A percentile compares a stretch with the other conserved stretches of the same genome.
These are phyloP conservation scores for Sporothrix dimorphospora DNA, from an alignment of 2,329 filamentous ascomycete genomes.

Conservation along the genomic window DNA sequence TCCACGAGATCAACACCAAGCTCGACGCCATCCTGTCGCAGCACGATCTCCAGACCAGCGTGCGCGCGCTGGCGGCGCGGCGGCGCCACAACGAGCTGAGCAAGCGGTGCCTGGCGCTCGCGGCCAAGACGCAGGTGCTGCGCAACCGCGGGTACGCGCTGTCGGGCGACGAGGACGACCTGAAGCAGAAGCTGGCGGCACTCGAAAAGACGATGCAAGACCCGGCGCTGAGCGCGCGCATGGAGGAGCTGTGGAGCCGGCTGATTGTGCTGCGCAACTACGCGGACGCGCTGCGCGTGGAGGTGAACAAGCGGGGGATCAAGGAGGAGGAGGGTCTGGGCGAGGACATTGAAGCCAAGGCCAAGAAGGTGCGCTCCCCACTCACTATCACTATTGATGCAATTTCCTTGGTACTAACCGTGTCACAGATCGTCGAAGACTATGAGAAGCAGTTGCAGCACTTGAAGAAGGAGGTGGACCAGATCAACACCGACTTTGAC, in stretches of 20 bases:
- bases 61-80: conserved; percentile 72
- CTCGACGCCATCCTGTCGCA: conserved; percentile 72
- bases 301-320: conserved; percentile 69
- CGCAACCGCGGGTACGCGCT: conserved; percentile 81
- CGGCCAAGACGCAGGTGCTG: conserved; percentile 78
- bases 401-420: too few relatives aligned
- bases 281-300: conserved; percentile 70
- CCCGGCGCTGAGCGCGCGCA: conserved; percentile 72
- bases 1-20: conserved; percentile 79
- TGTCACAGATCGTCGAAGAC: conserved; percentile 70
- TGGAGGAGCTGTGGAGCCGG: conserved; percentile 85
- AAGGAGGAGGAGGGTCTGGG: conserved; percentile 62
- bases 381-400: too few relatives aligned
- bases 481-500: conserved; percentile 60
- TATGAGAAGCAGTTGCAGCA: conserved; percentile 80
- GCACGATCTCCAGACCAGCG: conserved; percentile 76
- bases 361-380: conserved; percentile 68
- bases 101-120: conserved; percentile 72
- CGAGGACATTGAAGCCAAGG: conserved; percentile 70
- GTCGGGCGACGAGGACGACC: conserved; percentile 76
- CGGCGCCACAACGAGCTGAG: conserved; percentile 73
- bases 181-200: conserved; percentile 70
- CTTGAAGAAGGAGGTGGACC: conserved; percentile 72
- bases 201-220: conserved; percentile 74
- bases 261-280: conserved; percentile 75